Evolutionary conservation across 2,329 filamentous ascomycete species (phyloP).

Genomic region (Periconia digitata): DNA sequence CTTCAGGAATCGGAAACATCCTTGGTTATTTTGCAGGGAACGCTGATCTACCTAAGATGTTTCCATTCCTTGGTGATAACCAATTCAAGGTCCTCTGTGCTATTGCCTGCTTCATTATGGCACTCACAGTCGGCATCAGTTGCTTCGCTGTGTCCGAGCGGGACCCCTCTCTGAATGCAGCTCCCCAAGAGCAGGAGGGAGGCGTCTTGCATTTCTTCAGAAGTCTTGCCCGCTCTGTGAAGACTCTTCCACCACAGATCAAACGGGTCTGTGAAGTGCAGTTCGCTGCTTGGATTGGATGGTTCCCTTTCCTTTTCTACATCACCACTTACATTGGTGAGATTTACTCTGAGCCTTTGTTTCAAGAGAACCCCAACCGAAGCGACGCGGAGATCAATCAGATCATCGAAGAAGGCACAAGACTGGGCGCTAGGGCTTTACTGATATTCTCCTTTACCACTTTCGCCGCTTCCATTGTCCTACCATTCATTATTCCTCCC

Average conservation of each 20-base stretch:
- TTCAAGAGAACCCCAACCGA: conserved; percentile 77
- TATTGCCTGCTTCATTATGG: conserved; percentile 76
- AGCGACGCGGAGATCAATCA: conserved; percentile 72
- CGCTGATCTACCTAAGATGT: conserved; percentile 69
- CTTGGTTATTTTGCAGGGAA: conserved; percentile 87
- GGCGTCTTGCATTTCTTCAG: conserved; percentile 79
- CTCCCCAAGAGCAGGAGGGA: conserved; percentile 56
- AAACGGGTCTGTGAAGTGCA: conserved; percentile 69
- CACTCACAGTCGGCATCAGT: conserved; percentile 69
- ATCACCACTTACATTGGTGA: conserved; percentile 92
- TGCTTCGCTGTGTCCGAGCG: conserved; percentile 71
- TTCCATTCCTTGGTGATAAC: conserved; percentile 80
- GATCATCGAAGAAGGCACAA: conserved; percentile 81
- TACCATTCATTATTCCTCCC: conserved; percentile 83
- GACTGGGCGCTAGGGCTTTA: conserved; percentile 85
- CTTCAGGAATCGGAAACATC: conserved; percentile 87
- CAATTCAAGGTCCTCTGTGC: conserved; percentile 93
- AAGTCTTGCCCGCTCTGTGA: conserved; percentile 74
- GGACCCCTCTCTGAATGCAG: conserved; percentile 73
- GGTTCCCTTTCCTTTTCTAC: conserved; percentile 95
- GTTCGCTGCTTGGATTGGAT: conserved; percentile 84
- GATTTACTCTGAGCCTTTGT: conserved; percentile 83
- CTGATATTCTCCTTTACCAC: conserved; percentile 87
- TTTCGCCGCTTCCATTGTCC: conserved; percentile 75
- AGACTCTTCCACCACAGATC: conserved; percentile 78